Evolutionary conservation across 2,329 filamentous ascomycete species (phyloP).

Genomic region (Monilinia aucupariae): DNA sequence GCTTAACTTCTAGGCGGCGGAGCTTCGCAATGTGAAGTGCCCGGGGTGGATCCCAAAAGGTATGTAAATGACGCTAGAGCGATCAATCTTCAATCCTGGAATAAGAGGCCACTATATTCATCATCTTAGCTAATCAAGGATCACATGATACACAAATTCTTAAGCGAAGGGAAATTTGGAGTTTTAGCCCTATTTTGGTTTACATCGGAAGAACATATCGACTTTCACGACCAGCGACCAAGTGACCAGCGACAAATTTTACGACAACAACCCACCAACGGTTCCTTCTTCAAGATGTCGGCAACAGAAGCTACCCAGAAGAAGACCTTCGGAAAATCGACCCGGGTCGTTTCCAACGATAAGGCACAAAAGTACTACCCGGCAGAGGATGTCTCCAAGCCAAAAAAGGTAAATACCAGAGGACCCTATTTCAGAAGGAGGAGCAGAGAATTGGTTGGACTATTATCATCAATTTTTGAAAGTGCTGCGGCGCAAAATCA

Average conservation of each 20-base stretch:
- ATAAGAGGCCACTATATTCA: not conserved
- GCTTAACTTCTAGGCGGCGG: slow-evolving; percentile 15
- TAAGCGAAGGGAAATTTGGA: slow-evolving; percentile 17
- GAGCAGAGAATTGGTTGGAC: slow-evolving; percentile 38
- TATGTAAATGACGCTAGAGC: slow-evolving; percentile 7
- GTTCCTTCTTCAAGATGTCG: slow-evolving; percentile 56
- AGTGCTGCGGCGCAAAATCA: slow-evolving; percentile 2
- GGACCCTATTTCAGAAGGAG: slow-evolving; percentile 9
- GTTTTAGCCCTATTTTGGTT: slow-evolving; percentile 17
- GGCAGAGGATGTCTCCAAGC: slow-evolving; percentile 80
- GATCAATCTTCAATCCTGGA: not conserved
- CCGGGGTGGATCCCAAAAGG: slow-evolving; percentile 7
- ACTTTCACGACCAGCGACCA: slow-evolving; percentile 17
- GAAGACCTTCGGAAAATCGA: slow-evolving; percentile 97
- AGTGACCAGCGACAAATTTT: slow-evolving; percentile 17
- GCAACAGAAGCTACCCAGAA: slow-evolving; percentile 42
- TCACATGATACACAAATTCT: slow-evolving; percentile 18
- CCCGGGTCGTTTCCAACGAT: slow-evolving; percentile 83
- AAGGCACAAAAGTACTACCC: slow-evolving; percentile 99
- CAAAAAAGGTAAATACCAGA: slow-evolving; percentile 73
- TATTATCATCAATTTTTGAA: slow-evolving; percentile 17
- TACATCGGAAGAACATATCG: slow-evolving; percentile 16
- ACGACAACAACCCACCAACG: slow-evolving; percentile 29
- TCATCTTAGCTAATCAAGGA: not conserved
- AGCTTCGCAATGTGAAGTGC: slow-evolving; percentile 15